Conservation (phyloP, 139 green algal genomes). For the Coelastrella sp. region DNA sequence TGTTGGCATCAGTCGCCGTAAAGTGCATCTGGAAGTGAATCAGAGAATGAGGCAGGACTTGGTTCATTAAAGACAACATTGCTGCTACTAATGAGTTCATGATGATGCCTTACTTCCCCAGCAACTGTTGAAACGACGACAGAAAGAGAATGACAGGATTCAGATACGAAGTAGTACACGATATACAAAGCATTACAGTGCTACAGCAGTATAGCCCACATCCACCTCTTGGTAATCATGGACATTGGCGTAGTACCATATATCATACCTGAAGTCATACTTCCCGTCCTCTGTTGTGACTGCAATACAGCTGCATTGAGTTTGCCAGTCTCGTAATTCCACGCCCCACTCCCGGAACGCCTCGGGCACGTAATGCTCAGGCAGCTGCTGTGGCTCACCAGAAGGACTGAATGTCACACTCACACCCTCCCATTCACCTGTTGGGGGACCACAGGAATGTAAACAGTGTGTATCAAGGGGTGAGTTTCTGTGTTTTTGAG, state of each 20-base stretch:
- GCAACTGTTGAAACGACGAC: no score
- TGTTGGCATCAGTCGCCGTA: constrained; percentile 78
- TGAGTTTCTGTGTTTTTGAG: no score
- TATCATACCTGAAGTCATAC: constrained; percentile 1
- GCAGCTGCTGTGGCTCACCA: constrained; percentile 60
- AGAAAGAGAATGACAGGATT: no score
- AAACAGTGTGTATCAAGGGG: background rate
- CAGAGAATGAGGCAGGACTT: background rate
- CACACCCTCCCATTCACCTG: constrained; percentile 78
- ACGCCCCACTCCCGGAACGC: constrained; percentile 82
- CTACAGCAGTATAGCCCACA: no score
- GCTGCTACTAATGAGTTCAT: no score
- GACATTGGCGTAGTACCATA: no score
- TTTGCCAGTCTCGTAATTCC: constrained; percentile 80
- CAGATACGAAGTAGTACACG: no score
- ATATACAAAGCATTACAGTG: no score
- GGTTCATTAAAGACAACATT: no score
- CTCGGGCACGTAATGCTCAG: constrained; percentile 65
- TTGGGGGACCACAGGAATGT: constrained; percentile 6
- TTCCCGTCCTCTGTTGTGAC: background rate
- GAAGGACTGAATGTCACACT: constrained; percentile 62
- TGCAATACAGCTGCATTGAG: constrained; percentile 67
- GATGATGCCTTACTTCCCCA: no score
- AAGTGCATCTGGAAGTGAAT: constrained; percentile 30
- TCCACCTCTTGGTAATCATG: background rate